Evolutionary conservation across 352 stramenopile species (phyloP).

Genomic region (Phytophthora aleatoria): DNA sequence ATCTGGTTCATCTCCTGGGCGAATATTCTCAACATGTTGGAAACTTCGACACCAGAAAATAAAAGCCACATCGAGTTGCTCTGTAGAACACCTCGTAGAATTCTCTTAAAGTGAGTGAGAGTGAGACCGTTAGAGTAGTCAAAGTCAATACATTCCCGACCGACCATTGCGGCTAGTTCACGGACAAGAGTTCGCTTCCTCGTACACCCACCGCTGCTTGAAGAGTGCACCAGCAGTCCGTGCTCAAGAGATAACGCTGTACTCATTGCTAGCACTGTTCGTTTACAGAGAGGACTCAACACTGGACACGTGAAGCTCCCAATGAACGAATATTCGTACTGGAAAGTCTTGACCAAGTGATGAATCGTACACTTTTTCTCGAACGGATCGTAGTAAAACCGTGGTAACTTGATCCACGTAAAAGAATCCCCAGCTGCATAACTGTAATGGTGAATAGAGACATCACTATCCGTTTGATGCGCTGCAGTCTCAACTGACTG

Average conservation of each 20-base stretch:
- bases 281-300: slow-evolving; percentile 65
- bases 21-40: slow-evolving; percentile 40
- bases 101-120: slow-evolving; percentile 41
- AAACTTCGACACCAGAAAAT: slow-evolving; percentile 46
- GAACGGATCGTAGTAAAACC: slow-evolving; percentile 66
- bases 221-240: slow-evolving; percentile 51
- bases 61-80: slow-evolving; percentile 47
- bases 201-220: slow-evolving; percentile 17
- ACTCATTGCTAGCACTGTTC: slow-evolving; percentile 59
- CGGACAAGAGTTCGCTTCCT: slow-evolving; percentile 53
- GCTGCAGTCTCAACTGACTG: slow-evolving; percentile 17
- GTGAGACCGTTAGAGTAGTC: slow-evolving; percentile 42
- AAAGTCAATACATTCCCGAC: slow-evolving; percentile 47
- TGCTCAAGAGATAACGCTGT: slow-evolving; percentile 57
- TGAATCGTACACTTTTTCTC: slow-evolving; percentile 61
- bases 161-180: slow-evolving; percentile 52
- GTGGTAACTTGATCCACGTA: slow-evolving; percentile 62
- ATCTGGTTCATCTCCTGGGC: slow-evolving; percentile 53
- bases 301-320: slow-evolving; percentile 48
- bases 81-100: slow-evolving; percentile 48
- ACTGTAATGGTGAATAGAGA: slow-evolving; percentile 41
- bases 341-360: slow-evolving; percentile 61
- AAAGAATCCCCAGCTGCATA: slow-evolving; percentile 58
- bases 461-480: slow-evolving; percentile 30
- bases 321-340: slow-evolving; percentile 70